phyloP scores from a whole-genome alignment of 495 filamentous ascomycete species.

The Rhypophila decipiens region DNA sequence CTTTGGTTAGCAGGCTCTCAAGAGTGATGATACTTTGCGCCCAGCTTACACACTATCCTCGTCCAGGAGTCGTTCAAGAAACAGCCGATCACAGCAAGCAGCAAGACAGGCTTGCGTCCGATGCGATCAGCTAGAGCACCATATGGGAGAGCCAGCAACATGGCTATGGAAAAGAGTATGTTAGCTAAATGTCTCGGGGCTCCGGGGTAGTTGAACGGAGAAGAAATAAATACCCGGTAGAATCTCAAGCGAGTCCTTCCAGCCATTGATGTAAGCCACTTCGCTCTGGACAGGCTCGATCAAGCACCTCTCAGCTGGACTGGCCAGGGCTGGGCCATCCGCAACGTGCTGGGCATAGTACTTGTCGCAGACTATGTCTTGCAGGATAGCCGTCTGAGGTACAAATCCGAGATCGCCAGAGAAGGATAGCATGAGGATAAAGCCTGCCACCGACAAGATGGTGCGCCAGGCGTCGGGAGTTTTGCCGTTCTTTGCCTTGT shows the following conservation, averaged over 20 bases:
- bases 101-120: conserved; percentile 37
- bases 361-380: conserved; percentile 36
- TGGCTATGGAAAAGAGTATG: not conserved
- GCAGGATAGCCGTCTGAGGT: conserved; percentile 31
- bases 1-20: no score
- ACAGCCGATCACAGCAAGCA: conserved; percentile 28
- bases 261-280: conserved; percentile 35
- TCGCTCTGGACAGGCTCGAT: conserved; percentile 37
- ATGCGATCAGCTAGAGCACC: conserved; percentile 41
- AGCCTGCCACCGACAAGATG: conserved; percentile 6
- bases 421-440: conserved; percentile 21
- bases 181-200: not conserved
- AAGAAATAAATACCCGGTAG: conserved; percentile 32
- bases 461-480: not conserved
- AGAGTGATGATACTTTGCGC: no score
- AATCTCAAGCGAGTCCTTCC: conserved; percentile 33
- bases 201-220: not conserved
- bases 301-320: conserved; percentile 23
- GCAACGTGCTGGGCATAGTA: conserved; percentile 15
- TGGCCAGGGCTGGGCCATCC: not conserved
- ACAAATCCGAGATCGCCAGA: conserved; percentile 24
- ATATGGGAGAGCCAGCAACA: conserved; percentile 31
- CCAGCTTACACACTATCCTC: conserved; percentile 23
- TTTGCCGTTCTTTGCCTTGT: not conserved
- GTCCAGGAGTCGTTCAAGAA: conserved; percentile 30